Base-by-base conservation (phyloP, 208 protist species). In the Borovskyia barvae region DNA sequence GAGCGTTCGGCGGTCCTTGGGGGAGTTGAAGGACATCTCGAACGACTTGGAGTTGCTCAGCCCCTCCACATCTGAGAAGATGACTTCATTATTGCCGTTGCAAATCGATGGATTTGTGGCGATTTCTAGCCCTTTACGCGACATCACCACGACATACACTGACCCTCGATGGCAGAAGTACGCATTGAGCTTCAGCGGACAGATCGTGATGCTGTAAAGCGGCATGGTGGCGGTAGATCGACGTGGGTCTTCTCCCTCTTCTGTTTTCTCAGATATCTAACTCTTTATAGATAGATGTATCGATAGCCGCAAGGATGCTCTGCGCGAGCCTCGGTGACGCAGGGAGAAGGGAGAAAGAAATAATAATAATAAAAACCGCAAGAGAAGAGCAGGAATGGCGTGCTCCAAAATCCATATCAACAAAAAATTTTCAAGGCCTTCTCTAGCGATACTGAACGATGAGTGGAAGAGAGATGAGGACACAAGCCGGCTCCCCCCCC, bases 181-280 rank as follows among this genome's bases (percentile, higher is more conserved):
- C 9, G 84, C 84, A 55, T 61, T 77, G 35, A 94, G 55, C 68
- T 80, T 83, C 33, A 94, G 52, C 5, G 84, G 84, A 58, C 78
- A 85, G 48, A 94, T 80, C 6, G 79, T 75, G 54, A 94, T 75
- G 57, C 58, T 84, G 70, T 94, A 94, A 3, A 87, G 61, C 14
- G 81, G 77, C 83, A 93, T 93, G 20, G 39, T 24, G 25, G n/a
- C n/a, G n/a, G n/a, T n/a, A n/a, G n/a, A 14, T 35, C 37, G 0
- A 61, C n/a, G n/a, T n/a, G n/a, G n/a, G n/a, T n/a, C n/a, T n/a
- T n/a, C n/a, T n/a, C n/a, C n/a, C n/a, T n/a, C n/a, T n/a, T n/a
- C n/a, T n/a, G n/a, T n/a, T n/a, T n/a, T n/a, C n/a, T n/a, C n/a
- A n/a, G n/a, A n/a, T n/a, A n/a, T n/a, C n/a, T n/a, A n/a, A n/a